These are phyloP conservation scores for Phytophthora colocasiae DNA, from an alignment of 352 stramenopile genomes.

Conservation along the genomic window DNA sequence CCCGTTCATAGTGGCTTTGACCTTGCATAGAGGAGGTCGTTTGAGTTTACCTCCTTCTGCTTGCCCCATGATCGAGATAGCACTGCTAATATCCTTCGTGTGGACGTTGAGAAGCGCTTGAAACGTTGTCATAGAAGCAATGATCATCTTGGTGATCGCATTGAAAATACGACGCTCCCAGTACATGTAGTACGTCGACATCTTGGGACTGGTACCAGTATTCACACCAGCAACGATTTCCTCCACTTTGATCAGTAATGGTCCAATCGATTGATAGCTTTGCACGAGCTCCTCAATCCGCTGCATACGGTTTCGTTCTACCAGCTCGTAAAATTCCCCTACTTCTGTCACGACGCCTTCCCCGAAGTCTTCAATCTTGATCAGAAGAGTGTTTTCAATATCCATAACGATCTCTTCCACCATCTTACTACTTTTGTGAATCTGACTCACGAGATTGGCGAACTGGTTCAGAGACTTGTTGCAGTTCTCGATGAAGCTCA, in stretches of 20 bases:
- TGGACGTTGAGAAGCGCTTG: slow-evolving; percentile 92
- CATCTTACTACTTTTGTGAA: slow-evolving; percentile 96
- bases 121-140: slow-evolving; percentile 95
- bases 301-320: slow-evolving; percentile 93
- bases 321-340: slow-evolving; percentile 94
- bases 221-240: slow-evolving; percentile 95
- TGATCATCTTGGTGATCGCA: slow-evolving; percentile 97
- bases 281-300: slow-evolving; percentile 93
- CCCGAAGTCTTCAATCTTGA: slow-evolving; percentile 93
- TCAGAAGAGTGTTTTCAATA: slow-evolving; percentile 93
- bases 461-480: slow-evolving; percentile 95
- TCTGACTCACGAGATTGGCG: slow-evolving; percentile 92
- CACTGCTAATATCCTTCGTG: slow-evolving; percentile 83
- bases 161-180: slow-evolving; percentile 98
- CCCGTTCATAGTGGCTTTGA: slow-evolving; percentile 95
- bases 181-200: slow-evolving; percentile 97
- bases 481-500: slow-evolving; percentile 94
- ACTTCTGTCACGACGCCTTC: slow-evolving; percentile 92
- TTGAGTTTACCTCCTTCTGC: slow-evolving; percentile 80
- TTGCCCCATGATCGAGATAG: slow-evolving; percentile 46
- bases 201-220: slow-evolving; percentile 89
- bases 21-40: slow-evolving; percentile 91
- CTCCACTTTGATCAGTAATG: slow-evolving; percentile 96
- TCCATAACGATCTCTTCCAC: slow-evolving; percentile 93
- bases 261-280: slow-evolving; percentile 94